A percentile compares a stretch with the other conserved stretches of the same genome.
phyloP scores from a whole-genome alignment of 2,329 filamentous ascomycete species.

The Claviceps sp. region DNA sequence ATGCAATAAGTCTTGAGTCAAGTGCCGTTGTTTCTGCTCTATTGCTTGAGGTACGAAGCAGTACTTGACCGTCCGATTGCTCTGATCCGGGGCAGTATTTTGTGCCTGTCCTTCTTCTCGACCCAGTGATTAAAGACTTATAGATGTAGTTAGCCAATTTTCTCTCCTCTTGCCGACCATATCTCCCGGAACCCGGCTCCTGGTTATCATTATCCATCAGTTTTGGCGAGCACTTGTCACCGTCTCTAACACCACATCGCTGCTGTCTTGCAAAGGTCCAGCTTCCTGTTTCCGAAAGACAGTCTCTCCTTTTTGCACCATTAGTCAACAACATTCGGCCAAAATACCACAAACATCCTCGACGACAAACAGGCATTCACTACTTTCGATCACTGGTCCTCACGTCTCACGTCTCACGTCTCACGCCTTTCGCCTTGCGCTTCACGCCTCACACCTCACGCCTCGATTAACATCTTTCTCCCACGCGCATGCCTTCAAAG shows the following conservation, averaged over 20 bases:
- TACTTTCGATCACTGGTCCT: too few species aligned
- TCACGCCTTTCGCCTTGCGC: not conserved
- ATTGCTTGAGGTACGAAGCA: not conserved
- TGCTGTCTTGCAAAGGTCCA: not conserved
- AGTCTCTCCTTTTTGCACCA: not conserved
- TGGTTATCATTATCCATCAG: not conserved
- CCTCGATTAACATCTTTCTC: not conserved
- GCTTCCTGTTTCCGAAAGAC: not conserved
- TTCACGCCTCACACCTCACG: not conserved
- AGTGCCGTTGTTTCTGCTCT: not conserved
- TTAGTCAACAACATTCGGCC: not conserved
- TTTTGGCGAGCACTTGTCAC: not conserved
- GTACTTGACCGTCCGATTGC: not conserved
- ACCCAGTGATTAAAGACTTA: not conserved
- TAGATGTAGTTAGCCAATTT: not conserved
- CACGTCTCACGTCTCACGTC: not conserved
- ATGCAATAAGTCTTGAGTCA: not conserved
- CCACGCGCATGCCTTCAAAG: too few species aligned
- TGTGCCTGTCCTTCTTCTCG: not conserved
- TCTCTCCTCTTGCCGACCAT: not conserved
- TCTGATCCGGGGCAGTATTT: not conserved
- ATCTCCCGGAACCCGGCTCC: not conserved
- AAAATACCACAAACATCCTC: not conserved
- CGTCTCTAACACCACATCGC: not conserved
- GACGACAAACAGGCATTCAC: not conserved